phyloP scores from a whole-genome alignment of 1,284 basidiomycete genomes.

The Fomitopsis palustris region DNA sequence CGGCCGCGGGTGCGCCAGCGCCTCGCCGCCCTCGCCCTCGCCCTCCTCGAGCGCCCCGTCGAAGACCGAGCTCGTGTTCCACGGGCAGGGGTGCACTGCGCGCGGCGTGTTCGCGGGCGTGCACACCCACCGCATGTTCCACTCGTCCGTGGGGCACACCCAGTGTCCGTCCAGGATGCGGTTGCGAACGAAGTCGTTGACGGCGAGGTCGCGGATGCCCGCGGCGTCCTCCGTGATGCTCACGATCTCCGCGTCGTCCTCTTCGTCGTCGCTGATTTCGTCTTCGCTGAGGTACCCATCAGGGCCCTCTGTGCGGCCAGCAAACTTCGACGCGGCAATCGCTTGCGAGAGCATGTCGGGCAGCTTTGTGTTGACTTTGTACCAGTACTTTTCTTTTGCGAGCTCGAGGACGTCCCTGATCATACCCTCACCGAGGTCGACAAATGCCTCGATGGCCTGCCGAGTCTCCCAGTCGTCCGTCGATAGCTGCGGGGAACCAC shows the following conservation, averaged over 20 bases:
- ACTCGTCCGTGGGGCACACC: conserved; percentile 68
- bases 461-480: conserved; percentile 64
- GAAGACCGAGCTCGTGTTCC: conserved; percentile 38
- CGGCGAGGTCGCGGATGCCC: conserved; percentile 58
- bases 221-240: conserved; percentile 57
- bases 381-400: conserved; percentile 68
- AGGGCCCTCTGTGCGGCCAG: conserved; percentile 33
- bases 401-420: conserved; percentile 56
- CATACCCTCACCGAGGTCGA: conserved; percentile 70
- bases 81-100: conserved; percentile 66
- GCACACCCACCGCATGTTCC: conserved; percentile 33
- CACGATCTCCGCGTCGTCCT: conserved; percentile 58
- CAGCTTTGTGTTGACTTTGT: conserved; percentile 59
- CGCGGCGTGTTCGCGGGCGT: conserved; percentile 12
- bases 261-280: conserved; percentile 48
- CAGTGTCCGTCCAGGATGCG: conserved; percentile 72
- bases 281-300: conserved; percentile 35
- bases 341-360: conserved; percentile 63
- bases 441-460: conserved; percentile 56
- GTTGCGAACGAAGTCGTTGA: conserved; percentile 69
- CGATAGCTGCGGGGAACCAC: conserved; percentile 39
- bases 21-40: conserved; percentile 22
- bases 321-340: conserved; percentile 52
- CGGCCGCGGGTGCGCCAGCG: conserved; percentile 45
- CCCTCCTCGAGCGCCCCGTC: conserved; percentile 26